Evolutionary conservation across 2,329 filamentous ascomycete species (phyloP), one percentile per base, ranked within the genome.

Genomic region (Arthrobotrys sphaeroides): DNA sequence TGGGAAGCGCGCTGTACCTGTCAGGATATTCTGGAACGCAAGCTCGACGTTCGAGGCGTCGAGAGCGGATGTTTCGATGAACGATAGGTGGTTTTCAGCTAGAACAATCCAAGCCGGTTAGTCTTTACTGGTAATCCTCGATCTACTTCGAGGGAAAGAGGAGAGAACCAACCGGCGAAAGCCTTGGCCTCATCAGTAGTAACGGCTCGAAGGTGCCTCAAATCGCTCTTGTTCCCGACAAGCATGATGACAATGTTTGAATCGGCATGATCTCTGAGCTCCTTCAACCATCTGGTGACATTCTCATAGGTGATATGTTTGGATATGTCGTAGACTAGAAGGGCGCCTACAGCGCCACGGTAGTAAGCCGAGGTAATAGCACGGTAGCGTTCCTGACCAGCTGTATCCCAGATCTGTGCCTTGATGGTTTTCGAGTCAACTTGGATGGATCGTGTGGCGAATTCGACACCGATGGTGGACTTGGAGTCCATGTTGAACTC

Each of bases 401-500:
- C 95, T 73, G 95, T 99, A 87, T 99, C 95, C 95, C 96, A 99
- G 82, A 99, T 99, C 87, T 99, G 95, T 81, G 95, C 95, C 88
- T 99, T 99, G 90, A 99, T 99, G 78, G 95, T 99, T 89, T 99
- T 99, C 82, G 92, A 91, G 85, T 99, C 95, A 82, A 99, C 95
- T 85, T 98, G 94, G 83, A 99, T 99, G 80, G 93, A 97, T 78
- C 95, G 90, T 80, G 95, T 99, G 81, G 96, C 95, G 84, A 99
- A 99, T 86, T 99, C 95, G 84, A 99, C 95, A 81, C 95, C 95
- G 85, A 99, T 99, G 81, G 95, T 99, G 78, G 95, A 98, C 89
- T 99, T 98, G 84, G 94, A 96, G 86, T 99, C 95, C 79, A 98
- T 89, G 86, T 98, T 98, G 91, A 99, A 99, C 86, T 99, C 95